phyloP scores from a whole-genome alignment of 768 basidiomycete genomes.

The Cystobasidium onofrii region DNA sequence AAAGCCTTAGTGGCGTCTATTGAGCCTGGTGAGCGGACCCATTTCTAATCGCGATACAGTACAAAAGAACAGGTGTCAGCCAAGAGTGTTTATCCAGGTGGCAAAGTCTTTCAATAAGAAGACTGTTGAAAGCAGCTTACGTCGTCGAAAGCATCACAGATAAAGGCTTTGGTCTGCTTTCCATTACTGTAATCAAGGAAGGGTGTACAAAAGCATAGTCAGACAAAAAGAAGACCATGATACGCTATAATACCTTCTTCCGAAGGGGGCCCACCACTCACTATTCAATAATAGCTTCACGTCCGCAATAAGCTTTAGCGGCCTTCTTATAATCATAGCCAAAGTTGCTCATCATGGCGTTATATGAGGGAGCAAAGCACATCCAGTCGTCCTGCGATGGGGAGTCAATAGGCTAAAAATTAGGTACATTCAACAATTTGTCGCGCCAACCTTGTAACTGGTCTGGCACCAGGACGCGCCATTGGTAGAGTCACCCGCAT shows the following conservation, averaged over 20 bases:
- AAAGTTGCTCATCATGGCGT: conserved; percentile 38
- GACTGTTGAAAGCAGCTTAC: too few relatives aligned
- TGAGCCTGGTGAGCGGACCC: conserved; percentile 29
- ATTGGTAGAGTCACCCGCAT: conserved; percentile 36
- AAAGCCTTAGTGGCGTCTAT: conserved; percentile 31
- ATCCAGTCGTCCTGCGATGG: conserved; percentile 28
- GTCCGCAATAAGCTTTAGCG: conserved; percentile 37
- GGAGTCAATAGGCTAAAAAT: too few relatives aligned
- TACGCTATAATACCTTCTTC: too few relatives aligned
- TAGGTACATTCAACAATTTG: too few relatives aligned
- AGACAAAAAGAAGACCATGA: neutral
- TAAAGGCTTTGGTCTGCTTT: conserved; percentile 17
- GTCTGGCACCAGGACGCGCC: conserved; percentile 36
- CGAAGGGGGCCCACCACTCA: too few relatives aligned
- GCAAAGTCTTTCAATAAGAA: too few relatives aligned
- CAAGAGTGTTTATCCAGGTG: too few relatives aligned
- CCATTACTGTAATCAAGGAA: conserved; percentile 23
- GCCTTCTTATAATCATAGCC: conserved; percentile 32
- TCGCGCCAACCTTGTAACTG: neutral
- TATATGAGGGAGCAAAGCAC: conserved; percentile 37
- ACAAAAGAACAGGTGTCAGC: neutral
- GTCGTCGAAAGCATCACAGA: conserved; percentile 38
- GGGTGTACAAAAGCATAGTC: neutral
- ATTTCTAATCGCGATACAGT: neutral
- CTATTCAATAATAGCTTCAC: neutral